Percentiles rank a stretch among this genome's conserved stretches.
Evolutionary conservation across 2,329 filamentous ascomycete species (phyloP).

Genomic region (Aspergillus pseudoviridinutans): DNA sequence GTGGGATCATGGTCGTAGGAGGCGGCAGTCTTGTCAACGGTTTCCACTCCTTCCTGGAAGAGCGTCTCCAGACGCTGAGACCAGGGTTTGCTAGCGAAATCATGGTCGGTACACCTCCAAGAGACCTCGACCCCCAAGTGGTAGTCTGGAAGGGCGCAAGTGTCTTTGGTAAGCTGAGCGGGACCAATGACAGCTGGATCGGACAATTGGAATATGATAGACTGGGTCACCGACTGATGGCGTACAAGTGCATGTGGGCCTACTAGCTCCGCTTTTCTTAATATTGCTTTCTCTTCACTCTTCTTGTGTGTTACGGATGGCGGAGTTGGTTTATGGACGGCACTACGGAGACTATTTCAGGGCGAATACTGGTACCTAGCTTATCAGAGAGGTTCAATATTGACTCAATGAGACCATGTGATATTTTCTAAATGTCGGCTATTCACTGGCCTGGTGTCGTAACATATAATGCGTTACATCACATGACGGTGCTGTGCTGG

Average conservation of each 20-base stretch:
- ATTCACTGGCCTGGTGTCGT: neutral
- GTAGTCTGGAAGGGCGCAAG: constrained; percentile 97
- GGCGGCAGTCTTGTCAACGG: constrained; percentile 77
- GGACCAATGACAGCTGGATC: constrained; percentile 94
- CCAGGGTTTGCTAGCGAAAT: constrained; percentile 63
- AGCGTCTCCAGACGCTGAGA: constrained; percentile 65
- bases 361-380: constrained; percentile 6
- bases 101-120: constrained; percentile 65
- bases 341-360: constrained; percentile 3
- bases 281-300: constrained; percentile 6
- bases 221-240: constrained; percentile 73
- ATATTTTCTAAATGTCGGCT: neutral
- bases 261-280: constrained; percentile 38
- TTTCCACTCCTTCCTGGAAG: constrained; percentile 78
- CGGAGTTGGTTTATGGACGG: constrained; percentile 9
- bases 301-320: constrained; percentile 6
- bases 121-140: constrained; percentile 96
- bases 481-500: neutral
- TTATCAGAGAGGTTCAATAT: constrained; percentile 1
- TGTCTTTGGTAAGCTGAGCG: constrained; percentile 83
- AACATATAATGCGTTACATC: neutral
- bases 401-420: neutral
- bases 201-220: constrained; percentile 82
- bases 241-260: constrained; percentile 71
- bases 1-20: constrained; percentile 85